A percentile compares a stretch with the other conserved stretches of the same genome.
phyloP scores from a whole-genome alignment of 192 early-diverging fungal species.

The Phycomyces nitens region DNA sequence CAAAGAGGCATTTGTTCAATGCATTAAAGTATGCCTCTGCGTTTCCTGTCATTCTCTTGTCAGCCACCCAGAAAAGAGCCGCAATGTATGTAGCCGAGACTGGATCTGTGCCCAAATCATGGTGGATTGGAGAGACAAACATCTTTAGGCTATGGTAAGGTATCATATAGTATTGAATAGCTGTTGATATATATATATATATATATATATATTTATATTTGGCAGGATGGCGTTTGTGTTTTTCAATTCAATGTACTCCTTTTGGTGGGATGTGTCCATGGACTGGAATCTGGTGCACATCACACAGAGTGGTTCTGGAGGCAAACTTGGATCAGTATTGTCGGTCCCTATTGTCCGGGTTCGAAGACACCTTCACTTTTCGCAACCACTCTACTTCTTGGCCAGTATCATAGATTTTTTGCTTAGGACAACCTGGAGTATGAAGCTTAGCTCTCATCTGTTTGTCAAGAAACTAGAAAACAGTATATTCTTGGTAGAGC shows the following conservation, averaged over 20 bases:
- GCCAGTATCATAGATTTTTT: conserved; percentile 80
- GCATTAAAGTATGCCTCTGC: conserved; percentile 89
- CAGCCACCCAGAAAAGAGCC: conserved; percentile 46
- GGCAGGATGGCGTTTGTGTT: conserved; percentile 61
- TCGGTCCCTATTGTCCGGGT: conserved; percentile 41
- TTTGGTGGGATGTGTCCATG: conserved; percentile 94
- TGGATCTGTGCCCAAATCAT: conserved; percentile 10
- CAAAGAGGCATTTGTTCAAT: conserved; percentile 80
- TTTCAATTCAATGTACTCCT: conserved; percentile 89
- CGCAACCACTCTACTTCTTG: conserved; percentile 65
- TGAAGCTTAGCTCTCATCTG: conserved; percentile 64
- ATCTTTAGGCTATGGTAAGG: conserved; percentile 42
- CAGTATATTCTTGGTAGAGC: conserved; percentile 72
- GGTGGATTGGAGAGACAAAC: conserved; percentile 25
- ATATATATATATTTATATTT: too few relatives aligned
- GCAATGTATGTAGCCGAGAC: conserved; percentile 34
- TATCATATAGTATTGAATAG: too few relatives aligned
- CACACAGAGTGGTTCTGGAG: conserved; percentile 3
- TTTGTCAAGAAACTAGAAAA: conserved; percentile 62
- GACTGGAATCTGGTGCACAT: conserved; percentile 75
- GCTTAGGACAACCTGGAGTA: conserved; percentile 82
- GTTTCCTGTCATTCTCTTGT: conserved; percentile 68
- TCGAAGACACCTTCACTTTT: conserved; percentile 66
- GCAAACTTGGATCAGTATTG: conserved; percentile 3
- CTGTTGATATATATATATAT: too few relatives aligned